Conservation (phyloP, 345 rosid genomes). For the Conringia planisiliqua region DNA sequence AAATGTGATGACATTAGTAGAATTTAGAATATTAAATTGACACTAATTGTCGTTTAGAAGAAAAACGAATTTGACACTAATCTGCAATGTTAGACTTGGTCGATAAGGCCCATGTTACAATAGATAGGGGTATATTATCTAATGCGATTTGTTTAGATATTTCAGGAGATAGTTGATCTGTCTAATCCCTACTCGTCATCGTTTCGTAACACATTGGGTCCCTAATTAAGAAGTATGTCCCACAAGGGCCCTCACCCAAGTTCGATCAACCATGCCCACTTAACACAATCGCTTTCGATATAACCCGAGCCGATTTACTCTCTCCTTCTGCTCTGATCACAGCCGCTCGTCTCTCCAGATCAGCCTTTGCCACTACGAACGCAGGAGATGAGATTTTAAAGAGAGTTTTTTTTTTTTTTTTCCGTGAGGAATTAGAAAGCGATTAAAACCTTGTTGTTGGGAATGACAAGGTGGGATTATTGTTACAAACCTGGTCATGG, state of each 20-base stretch:
- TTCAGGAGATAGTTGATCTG: not conserved
- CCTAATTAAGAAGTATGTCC: not conserved
- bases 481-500: not conserved
- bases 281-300: too few species aligned
- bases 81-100: not conserved
- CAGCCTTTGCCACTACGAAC: too few species aligned
- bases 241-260: not conserved
- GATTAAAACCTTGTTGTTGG: too few species aligned
- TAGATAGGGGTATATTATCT: not conserved
- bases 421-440: not conserved
- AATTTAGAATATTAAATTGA: not conserved
- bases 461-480: slow-evolving; percentile 11
- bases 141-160: not conserved
- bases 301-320: too few species aligned
- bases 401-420: not conserved
- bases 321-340: too few species aligned
- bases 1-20: slow-evolving; percentile 5
- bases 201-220: not conserved
- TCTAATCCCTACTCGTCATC: not conserved
- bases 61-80: not conserved
- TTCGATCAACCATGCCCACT: not conserved
- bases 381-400: not conserved
- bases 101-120: not conserved
- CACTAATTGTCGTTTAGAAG: not conserved
- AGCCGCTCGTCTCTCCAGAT: too few species aligned